phyloP scores from a whole-genome alignment of 1,139 yeast species.

The Candida sojae region DNA sequence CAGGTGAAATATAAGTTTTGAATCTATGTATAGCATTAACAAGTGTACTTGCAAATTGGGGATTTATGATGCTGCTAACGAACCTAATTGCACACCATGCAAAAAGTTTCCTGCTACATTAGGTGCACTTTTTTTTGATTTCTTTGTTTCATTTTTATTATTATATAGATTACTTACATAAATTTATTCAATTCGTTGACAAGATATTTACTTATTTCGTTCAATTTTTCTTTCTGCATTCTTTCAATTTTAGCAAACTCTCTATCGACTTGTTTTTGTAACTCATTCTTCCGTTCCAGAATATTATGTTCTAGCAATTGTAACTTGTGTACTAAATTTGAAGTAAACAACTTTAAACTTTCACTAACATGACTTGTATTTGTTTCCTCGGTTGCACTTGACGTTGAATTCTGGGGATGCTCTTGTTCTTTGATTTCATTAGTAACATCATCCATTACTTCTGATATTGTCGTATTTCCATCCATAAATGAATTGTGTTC shows the following conservation, averaged over 20 bases:
- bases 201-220: constrained; percentile 11
- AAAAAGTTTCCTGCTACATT: constrained; percentile 2
- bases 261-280: constrained; percentile 16
- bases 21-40: too few species aligned
- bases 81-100: too few species aligned
- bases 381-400: background rate
- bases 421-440: background rate
- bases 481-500: background rate
- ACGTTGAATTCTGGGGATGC: too few species aligned
- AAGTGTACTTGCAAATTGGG: too few species aligned
- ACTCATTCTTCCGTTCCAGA: constrained; percentile 13
- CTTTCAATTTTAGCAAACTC: constrained; percentile 14
- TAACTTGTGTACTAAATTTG: constrained; percentile 16
- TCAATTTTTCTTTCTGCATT: constrained; percentile 10
- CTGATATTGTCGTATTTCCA: background rate
- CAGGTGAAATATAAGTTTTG: too few species aligned
- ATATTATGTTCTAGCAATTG: constrained; percentile 17
- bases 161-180: background rate
- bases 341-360: constrained; percentile 12
- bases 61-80: too few species aligned
- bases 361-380: constrained; percentile 6
- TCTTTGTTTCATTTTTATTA: too few species aligned
- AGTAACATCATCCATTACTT: background rate
- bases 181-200: constrained; percentile 13
- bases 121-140: background rate